Evolutionary conservation across 805 yeast species (phyloP).

Genomic region (Ogataea corticis): DNA sequence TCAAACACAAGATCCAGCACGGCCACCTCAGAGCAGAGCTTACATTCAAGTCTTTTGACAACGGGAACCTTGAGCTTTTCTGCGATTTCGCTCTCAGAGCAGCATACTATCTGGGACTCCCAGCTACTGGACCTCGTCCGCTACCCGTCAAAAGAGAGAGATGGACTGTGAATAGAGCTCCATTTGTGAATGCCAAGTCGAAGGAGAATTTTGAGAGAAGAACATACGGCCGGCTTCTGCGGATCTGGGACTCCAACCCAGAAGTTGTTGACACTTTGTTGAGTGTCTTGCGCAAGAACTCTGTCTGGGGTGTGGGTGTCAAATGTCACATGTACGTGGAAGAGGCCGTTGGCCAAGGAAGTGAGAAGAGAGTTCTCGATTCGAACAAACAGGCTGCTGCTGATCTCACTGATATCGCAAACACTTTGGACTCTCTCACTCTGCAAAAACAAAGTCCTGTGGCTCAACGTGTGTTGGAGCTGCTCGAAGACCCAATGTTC

Average conservation of each 20-base stretch:
- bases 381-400: constrained; percentile 38
- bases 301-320: constrained; percentile 80
- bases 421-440: constrained; percentile 26
- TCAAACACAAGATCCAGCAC: constrained; percentile 62
- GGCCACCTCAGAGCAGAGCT: constrained; percentile 81
- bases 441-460: constrained; percentile 41
- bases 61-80: constrained; percentile 68
- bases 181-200: constrained; percentile 90
- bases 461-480: constrained; percentile 66
- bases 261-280: constrained; percentile 83
- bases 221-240: constrained; percentile 73
- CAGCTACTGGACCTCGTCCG: constrained; percentile 73
- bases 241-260: constrained; percentile 81
- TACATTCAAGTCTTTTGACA: constrained; percentile 69
- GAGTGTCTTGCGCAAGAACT: constrained; percentile 73
- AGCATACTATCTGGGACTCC: constrained; percentile 87
- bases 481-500: constrained; percentile 71
- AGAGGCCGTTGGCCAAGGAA: constrained; percentile 44
- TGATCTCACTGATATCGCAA: constrained; percentile 23
- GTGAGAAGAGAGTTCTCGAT: constrained; percentile 28
- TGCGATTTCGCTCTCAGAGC: constrained; percentile 87
- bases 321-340: constrained; percentile 64
- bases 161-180: constrained; percentile 92
- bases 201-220: constrained; percentile 92
- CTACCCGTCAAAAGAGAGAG: constrained; percentile 72